Conservation (phyloP, 768 basidiomycete species). For the Collybia sordida region DNA sequence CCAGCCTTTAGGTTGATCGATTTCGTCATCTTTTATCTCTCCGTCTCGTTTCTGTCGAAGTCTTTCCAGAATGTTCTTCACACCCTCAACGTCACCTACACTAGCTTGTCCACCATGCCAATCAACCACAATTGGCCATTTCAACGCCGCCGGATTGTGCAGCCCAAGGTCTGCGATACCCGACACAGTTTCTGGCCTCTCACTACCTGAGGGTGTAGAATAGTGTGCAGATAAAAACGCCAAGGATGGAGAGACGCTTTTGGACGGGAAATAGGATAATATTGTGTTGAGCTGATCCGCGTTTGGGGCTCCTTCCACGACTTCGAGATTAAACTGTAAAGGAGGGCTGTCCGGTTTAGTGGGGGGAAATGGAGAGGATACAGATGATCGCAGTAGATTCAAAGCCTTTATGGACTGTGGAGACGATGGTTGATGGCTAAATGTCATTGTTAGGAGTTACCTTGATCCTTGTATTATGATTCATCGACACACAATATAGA, state of each 20-base stretch:
- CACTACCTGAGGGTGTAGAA: slow-evolving; percentile 36
- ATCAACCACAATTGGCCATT: slow-evolving; percentile 82
- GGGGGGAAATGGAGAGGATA: slow-evolving; percentile 64
- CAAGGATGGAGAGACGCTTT: slow-evolving; percentile 34
- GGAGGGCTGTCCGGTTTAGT: slow-evolving; percentile 44
- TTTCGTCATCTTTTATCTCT: slow-evolving; percentile 46
- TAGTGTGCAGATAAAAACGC: slow-evolving; percentile 68
- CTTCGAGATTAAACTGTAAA: slow-evolving; percentile 69
- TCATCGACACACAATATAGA: slow-evolving; percentile 58
- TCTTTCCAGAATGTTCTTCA: slow-evolving; percentile 63
- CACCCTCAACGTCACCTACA: slow-evolving; percentile 69
- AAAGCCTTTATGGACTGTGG: slow-evolving; percentile 66
- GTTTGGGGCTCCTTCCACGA: slow-evolving; percentile 67
- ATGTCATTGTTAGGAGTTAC: slow-evolving; percentile 5
- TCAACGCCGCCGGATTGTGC: slow-evolving; percentile 59
- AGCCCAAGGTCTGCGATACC: slow-evolving; percentile 50
- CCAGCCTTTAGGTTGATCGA: slow-evolving; percentile 54
- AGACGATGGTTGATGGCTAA: slow-evolving; percentile 65
- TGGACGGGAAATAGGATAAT: slow-evolving; percentile 54
- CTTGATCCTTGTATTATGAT: background rate
- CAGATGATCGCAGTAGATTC: slow-evolving; percentile 53
- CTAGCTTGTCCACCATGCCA: slow-evolving; percentile 67
- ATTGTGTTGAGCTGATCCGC: slow-evolving; percentile 70
- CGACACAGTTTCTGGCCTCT: slow-evolving; percentile 36
- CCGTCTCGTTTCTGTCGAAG: slow-evolving; percentile 69